Evolutionary conservation across 2,329 filamentous ascomycete species (phyloP).

Genomic region (Pestalotiopsis sp.): DNA sequence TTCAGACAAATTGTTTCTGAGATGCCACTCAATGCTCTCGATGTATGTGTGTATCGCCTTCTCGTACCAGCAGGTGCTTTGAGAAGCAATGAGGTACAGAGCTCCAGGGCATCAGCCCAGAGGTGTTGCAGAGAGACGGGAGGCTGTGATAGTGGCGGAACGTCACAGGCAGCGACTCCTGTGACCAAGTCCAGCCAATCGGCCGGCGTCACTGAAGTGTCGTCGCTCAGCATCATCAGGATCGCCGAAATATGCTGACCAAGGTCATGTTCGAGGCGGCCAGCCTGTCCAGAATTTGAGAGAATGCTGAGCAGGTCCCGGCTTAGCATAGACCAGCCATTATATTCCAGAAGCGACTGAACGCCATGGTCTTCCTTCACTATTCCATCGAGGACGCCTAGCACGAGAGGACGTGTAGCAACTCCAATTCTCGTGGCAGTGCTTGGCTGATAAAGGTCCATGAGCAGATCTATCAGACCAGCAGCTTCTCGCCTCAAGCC

Average conservation of each 20-base stretch:
- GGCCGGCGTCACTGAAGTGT: slow-evolving; percentile 48
- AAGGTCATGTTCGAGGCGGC: slow-evolving; percentile 34
- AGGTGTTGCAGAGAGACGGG: slow-evolving; percentile 47
- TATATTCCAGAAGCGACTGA: slow-evolving; percentile 49
- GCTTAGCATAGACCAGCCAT: slow-evolving; percentile 57
- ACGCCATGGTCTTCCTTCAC: slow-evolving; percentile 50
- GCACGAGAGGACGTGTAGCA: slow-evolving; percentile 48
- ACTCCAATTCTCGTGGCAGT: background rate
- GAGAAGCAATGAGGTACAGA: slow-evolving; percentile 54
- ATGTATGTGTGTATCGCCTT: slow-evolving; percentile 54
- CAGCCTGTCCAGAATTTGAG: slow-evolving; percentile 26
- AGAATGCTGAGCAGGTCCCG: slow-evolving; percentile 52
- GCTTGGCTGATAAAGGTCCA: slow-evolving; percentile 59
- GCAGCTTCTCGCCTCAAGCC: slow-evolving; percentile 57
- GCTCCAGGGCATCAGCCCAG: slow-evolving; percentile 57
- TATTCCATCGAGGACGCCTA: slow-evolving; percentile 63
- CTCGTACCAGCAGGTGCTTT: slow-evolving; percentile 48
- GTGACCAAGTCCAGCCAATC: slow-evolving; percentile 61
- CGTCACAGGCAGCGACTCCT: slow-evolving; percentile 49
- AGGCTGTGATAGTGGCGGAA: slow-evolving; percentile 31
- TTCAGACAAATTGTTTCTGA: slow-evolving; percentile 40
- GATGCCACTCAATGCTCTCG: slow-evolving; percentile 51
- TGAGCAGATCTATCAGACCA: slow-evolving; percentile 64
- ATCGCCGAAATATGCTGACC: slow-evolving; percentile 60
- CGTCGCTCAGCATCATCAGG: slow-evolving; percentile 54